These are phyloP conservation scores for Knoxia roxburghii DNA, from an alignment of 257 asterid species.

Conservation along the genomic window DNA sequence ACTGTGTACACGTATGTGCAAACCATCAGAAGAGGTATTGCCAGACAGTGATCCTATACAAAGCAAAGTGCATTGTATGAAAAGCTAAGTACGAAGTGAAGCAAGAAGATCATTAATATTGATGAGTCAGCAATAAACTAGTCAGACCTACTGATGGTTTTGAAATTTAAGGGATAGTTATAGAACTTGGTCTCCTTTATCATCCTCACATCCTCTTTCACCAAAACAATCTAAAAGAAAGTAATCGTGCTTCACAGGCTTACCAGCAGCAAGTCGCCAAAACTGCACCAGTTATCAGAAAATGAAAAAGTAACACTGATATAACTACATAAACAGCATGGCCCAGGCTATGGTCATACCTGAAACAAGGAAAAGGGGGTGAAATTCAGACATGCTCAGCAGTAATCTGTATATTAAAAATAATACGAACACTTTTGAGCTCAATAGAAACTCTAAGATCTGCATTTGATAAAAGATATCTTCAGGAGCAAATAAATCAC, in stretches of 20 bases:
- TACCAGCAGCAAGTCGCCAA: slow-evolving; percentile 95
- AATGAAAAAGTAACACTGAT: slow-evolving; percentile 78
- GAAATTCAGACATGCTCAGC: slow-evolving; percentile 19
- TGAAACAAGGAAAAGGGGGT: slow-evolving; percentile 35
- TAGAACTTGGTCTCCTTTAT: neutral
- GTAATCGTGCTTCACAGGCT: slow-evolving; percentile 18
- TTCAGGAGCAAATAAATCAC: neutral
- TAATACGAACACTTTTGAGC: neutral
- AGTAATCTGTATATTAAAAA: slow-evolving; percentile 3
- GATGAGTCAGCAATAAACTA: neutral
- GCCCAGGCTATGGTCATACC: slow-evolving; percentile 93
- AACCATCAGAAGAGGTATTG: neutral
- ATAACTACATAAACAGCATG: slow-evolving; percentile 83
- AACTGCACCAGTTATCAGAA: slow-evolving; percentile 70
- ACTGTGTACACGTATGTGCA: neutral
- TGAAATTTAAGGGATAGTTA: neutral
- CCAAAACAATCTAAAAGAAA: neutral
- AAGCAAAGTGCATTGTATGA: too few relatives aligned
- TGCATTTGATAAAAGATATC: neutral
- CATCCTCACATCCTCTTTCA: neutral
- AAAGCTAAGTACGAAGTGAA: neutral
- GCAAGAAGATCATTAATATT: neutral
- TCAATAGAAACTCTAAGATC: neutral
- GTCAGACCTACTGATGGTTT: neutral
- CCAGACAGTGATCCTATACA: neutral